phyloP scores from a whole-genome alignment of 805 yeast species.

The Pichia gijzeniarum region DNA sequence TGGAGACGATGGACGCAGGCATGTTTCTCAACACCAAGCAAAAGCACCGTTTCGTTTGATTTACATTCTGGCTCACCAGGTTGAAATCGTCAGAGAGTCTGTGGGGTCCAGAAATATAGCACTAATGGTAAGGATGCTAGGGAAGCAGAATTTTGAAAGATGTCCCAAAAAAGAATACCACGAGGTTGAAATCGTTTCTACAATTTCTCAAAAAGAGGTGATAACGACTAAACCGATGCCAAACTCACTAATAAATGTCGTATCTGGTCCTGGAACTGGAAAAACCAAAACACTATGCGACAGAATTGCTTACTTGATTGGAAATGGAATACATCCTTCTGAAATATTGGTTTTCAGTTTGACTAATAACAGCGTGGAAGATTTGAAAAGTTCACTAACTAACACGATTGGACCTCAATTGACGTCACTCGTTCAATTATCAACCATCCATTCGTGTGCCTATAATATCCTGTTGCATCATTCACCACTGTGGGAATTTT shows the following conservation, averaged over 20 bases:
- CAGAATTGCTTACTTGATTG: conserved; percentile 44
- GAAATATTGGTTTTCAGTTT: conserved; percentile 58
- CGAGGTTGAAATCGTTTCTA: conserved; percentile 25
- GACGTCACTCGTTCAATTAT: conserved; percentile 34
- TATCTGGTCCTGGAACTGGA: conserved; percentile 75
- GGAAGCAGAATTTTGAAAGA: neutral
- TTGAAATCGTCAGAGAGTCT: too few relatives aligned
- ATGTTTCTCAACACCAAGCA: too few relatives aligned
- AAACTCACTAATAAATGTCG: conserved; percentile 40
- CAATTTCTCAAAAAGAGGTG: conserved; percentile 41
- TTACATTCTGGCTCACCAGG: too few relatives aligned
- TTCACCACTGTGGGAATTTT: conserved; percentile 30
- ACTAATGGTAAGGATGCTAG: neutral
- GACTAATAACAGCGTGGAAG: conserved; percentile 64
- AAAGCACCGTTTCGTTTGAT: too few relatives aligned
- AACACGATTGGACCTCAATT: conserved; percentile 30
- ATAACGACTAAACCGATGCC: conserved; percentile 36
- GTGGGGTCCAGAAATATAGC: too few relatives aligned
- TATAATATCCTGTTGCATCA: conserved; percentile 40
- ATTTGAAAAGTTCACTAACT: conserved; percentile 30
- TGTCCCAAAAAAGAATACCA: neutral
- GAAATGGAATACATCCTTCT: conserved; percentile 35
- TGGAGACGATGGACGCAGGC: too few relatives aligned
- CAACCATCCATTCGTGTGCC: conserved; percentile 63
- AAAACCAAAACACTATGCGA: conserved; percentile 55